phyloP scores from a whole-genome alignment of 176 grass and related monocot species.

The Musa troglodytarum region DNA sequence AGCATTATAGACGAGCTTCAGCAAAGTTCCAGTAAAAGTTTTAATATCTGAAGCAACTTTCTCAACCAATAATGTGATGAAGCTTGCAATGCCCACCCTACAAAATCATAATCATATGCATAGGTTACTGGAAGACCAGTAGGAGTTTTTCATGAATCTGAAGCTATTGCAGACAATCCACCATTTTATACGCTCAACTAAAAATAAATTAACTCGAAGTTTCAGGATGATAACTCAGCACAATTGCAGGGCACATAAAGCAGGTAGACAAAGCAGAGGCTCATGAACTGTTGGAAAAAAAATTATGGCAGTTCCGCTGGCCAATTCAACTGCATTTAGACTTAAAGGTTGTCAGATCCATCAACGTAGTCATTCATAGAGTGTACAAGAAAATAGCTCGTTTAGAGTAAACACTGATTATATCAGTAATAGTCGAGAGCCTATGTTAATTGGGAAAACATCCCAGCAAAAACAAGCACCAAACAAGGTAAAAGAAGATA shows the following conservation, averaged over 20 bases:
- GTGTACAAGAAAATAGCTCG: neutral
- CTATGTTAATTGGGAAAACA: too few relatives aligned
- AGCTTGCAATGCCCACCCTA: slow-evolving; percentile 93
- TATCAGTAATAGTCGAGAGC: too few relatives aligned
- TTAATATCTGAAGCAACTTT: slow-evolving; percentile 70
- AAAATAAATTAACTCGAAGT: too few relatives aligned
- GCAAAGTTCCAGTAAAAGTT: slow-evolving; percentile 45
- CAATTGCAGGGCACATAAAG: neutral
- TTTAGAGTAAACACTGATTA: neutral
- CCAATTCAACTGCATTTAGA: neutral
- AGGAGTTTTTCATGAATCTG: neutral
- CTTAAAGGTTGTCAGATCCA: neutral
- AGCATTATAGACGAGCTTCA: slow-evolving; percentile 62
- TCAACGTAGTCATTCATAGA: neutral
- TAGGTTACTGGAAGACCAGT: neutral
- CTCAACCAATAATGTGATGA: slow-evolving; percentile 85
- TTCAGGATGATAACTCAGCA: too few relatives aligned
- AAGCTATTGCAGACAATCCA: neutral
- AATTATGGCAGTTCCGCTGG: neutral
- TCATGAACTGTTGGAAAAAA: neutral
- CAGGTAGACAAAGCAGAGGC: neutral
- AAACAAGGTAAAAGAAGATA: too few relatives aligned
- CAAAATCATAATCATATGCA: slow-evolving; percentile 17
- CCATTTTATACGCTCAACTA: neutral
- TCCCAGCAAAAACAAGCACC: too few relatives aligned